These are phyloP conservation scores for Schoenoplectus tabernaemontani DNA, from an alignment of 202 grass and related monocot species.

Conservation along the genomic window DNA sequence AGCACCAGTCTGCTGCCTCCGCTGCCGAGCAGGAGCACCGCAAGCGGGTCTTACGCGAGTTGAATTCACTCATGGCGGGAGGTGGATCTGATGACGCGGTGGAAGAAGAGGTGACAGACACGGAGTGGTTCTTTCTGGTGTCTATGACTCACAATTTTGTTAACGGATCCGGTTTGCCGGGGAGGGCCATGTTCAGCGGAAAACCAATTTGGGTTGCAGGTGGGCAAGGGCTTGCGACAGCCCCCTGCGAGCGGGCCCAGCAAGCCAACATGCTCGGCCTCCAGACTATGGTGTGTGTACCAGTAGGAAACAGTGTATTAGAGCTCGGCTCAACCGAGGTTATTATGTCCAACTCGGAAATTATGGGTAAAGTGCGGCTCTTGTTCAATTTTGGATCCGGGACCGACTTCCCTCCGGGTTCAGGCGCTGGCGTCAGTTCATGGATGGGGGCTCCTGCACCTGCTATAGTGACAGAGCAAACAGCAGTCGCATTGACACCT, in stretches of 20 bases:
- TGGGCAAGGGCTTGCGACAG: conserved; percentile 21
- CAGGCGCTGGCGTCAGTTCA: background rate
- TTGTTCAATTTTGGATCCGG: conserved; percentile 42
- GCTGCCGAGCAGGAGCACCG: conserved; percentile 72
- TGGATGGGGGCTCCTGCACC: background rate
- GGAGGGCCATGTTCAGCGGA: conserved; percentile 39
- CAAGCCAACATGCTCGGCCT: conserved; percentile 64
- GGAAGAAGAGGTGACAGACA: conserved; percentile 89
- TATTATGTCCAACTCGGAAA: conserved; percentile 47
- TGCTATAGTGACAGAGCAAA: background rate
- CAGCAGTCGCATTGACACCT: background rate
- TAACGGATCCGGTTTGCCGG: conserved; percentile 40
- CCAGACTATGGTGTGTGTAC: conserved; percentile 84
- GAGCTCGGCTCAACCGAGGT: conserved; percentile 80
- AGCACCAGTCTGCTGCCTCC: background rate
- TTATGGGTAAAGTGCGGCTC: conserved; percentile 40
- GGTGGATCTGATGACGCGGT: conserved; percentile 39
- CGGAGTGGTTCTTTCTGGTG: conserved; percentile 98
- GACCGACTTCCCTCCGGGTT: background rate
- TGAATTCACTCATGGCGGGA: conserved; percentile 71
- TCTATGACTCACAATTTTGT: conserved; percentile 92
- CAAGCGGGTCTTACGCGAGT: conserved; percentile 69
- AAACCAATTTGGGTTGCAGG: conserved; percentile 53
- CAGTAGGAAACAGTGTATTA: conserved; percentile 58
- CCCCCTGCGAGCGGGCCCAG: conserved; percentile 53